Percentiles rank a stretch among this genome's conserved stretches.
Conservation (phyloP, 306 rosid genomes). For the Neltuma alba region DNA sequence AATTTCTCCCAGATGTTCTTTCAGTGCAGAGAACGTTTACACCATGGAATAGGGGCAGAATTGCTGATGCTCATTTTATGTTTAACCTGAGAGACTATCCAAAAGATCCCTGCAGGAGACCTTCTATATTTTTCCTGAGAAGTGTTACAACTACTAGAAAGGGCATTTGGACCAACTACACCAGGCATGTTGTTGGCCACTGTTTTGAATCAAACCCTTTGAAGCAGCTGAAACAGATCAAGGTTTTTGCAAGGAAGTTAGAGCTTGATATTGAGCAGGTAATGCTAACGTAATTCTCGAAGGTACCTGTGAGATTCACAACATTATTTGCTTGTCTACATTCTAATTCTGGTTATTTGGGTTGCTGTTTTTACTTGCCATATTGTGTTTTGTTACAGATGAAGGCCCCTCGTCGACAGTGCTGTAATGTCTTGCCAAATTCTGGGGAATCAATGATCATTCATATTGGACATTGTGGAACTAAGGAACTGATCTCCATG, state of each 20-base stretch:
- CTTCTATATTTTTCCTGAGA: conserved; percentile 59
- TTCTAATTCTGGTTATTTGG: conserved; percentile 32
- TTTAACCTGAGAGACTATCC: conserved; percentile 67
- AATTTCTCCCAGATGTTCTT: conserved; percentile 75
- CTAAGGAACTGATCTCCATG: conserved; percentile 66
- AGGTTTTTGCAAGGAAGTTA: conserved; percentile 65
- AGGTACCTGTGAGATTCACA: not conserved
- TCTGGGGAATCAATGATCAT: conserved; percentile 51
- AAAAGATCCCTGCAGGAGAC: conserved; percentile 75
- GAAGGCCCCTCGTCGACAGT: conserved; percentile 83
- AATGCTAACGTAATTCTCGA: conserved; percentile 4
- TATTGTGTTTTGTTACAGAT: conserved; percentile 50
- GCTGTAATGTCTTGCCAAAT: conserved; percentile 59
- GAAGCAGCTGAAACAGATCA: conserved; percentile 50
- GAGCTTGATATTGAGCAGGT: conserved; percentile 71
- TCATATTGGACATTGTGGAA: conserved; percentile 57
- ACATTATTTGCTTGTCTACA: conserved; percentile 7
- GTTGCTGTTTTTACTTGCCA: conserved; percentile 8
- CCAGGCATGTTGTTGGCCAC: conserved; percentile 46
- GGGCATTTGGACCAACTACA: conserved; percentile 63
- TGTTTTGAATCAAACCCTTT: conserved; percentile 49
- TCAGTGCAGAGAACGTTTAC: conserved; percentile 64
- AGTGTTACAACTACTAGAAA: conserved; percentile 44
- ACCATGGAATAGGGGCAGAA: conserved; percentile 76
- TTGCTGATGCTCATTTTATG: conserved; percentile 57